These are phyloP conservation scores for Trypanosoma conorhini DNA, from an alignment of 208 protist genomes.

Conservation along the genomic window DNA sequence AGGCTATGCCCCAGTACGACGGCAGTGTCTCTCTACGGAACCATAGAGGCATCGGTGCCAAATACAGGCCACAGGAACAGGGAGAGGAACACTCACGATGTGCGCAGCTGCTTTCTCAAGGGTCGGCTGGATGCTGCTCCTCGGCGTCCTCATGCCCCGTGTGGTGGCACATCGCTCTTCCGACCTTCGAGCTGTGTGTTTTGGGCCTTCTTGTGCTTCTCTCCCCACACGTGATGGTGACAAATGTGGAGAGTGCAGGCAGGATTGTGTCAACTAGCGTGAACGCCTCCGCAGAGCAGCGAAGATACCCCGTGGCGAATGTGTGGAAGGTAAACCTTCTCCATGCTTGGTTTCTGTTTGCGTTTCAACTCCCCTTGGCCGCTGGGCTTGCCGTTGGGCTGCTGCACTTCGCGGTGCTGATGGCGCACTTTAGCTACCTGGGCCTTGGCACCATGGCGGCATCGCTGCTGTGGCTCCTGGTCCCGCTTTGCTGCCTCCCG, in stretches of 20 bases:
- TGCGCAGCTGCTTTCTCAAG: neutral
- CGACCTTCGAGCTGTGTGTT: slow-evolving; percentile 55
- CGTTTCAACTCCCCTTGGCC: slow-evolving; percentile 44
- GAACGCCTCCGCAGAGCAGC: neutral
- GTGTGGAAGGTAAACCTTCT: slow-evolving; percentile 66
- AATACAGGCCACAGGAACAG: neutral
- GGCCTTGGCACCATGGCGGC: slow-evolving; percentile 40
- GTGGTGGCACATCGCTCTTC: slow-evolving; percentile 31
- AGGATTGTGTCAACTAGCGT: slow-evolving; percentile 18
- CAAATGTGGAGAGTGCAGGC: neutral
- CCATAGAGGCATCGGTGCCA: neutral
- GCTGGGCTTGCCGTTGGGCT: slow-evolving; percentile 44
- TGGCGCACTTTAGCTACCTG: slow-evolving; percentile 52
- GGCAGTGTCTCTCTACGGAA: neutral
- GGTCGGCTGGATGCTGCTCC: neutral
- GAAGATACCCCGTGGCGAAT: slow-evolving; percentile 43
- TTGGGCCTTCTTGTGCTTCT: slow-evolving; percentile 70
- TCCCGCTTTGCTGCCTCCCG: slow-evolving; percentile 45
- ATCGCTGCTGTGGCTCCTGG: slow-evolving; percentile 51
- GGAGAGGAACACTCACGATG: neutral
- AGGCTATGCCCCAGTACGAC: neutral
- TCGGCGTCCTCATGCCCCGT: neutral
- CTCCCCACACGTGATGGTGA: slow-evolving; percentile 64
- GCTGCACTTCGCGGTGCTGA: slow-evolving; percentile 61
- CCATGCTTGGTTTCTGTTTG: slow-evolving; percentile 70